phyloP scores from a whole-genome alignment of 371 early-diverging fungal genomes.

The Blakeslea trispora region DNA sequence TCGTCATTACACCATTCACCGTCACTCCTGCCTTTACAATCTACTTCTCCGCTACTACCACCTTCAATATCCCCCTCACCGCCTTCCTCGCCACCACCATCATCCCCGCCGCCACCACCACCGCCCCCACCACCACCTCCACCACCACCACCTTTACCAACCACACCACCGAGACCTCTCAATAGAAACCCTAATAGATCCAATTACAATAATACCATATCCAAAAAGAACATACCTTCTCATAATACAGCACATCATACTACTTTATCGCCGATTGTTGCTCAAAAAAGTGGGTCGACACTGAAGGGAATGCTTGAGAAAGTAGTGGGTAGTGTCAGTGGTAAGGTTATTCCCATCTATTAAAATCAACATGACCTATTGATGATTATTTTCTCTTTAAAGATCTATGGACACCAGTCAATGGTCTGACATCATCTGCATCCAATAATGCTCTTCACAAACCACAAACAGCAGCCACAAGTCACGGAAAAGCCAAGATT shows the following conservation, averaged over 20 bases:
- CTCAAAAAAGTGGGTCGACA: conserved; percentile 37
- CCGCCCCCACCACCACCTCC: conserved; percentile 25
- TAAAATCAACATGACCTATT: background rate
- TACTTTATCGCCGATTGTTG: conserved; percentile 14
- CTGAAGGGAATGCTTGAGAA: conserved; percentile 66
- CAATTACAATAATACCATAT: conserved; percentile 10
- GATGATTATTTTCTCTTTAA: conserved; percentile 5
- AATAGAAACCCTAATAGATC: conserved; percentile 5
- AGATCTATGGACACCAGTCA: conserved; percentile 28
- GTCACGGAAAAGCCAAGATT: conserved; percentile 67
- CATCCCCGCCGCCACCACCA: conserved; percentile 26
- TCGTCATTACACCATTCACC: conserved; percentile 13
- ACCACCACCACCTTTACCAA: conserved; percentile 27
- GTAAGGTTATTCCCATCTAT: conserved; percentile 29
- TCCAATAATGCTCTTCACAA: conserved; percentile 5
- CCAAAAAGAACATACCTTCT: conserved; percentile 4
- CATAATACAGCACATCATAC: background rate
- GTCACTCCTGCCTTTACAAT: background rate
- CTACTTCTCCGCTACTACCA: conserved; percentile 26
- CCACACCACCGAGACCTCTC: conserved; percentile 27
- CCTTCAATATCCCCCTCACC: conserved; percentile 25
- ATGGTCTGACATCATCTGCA: conserved; percentile 9
- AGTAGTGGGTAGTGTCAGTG: conserved; percentile 57
- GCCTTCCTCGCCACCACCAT: conserved; percentile 16
- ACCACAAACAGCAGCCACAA: conserved; percentile 8